phyloP scores from a whole-genome alignment of 371 early-diverging fungal genomes.

The Lichtheimia hyalospora region DNA sequence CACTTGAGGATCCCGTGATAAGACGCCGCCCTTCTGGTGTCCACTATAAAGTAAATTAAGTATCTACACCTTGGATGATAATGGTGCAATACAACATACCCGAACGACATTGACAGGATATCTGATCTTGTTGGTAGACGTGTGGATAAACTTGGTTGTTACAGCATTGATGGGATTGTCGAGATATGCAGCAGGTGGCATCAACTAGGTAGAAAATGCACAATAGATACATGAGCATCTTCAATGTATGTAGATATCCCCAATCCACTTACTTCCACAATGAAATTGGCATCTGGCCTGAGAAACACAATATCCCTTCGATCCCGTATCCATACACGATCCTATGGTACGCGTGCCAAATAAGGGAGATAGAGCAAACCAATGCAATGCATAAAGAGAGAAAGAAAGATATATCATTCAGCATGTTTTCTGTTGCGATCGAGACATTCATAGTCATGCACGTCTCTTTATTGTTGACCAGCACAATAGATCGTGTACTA shows the following conservation, averaged over 20 bases:
- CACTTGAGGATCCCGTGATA: conserved; percentile 96
- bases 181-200: conserved; percentile 79
- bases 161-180: conserved; percentile 82
- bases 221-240: background rate
- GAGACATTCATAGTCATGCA: background rate
- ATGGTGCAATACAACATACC: conserved; percentile 46
- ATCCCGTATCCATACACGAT: conserved; percentile 63
- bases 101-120: conserved; percentile 95
- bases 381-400: background rate
- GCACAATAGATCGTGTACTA: background rate
- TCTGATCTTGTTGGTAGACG: conserved; percentile 96
- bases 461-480: background rate
- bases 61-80: background rate
- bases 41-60: conserved; percentile 65
- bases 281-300: conserved; percentile 87
- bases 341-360: conserved; percentile 30
- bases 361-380: no score
- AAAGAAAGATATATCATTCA: background rate
- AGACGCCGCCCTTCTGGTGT: conserved; percentile 98
- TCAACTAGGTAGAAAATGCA: conserved; percentile 41
- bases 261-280: conserved; percentile 70
- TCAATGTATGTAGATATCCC: background rate
- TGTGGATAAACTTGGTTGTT: conserved; percentile 94
- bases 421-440: conserved; percentile 17
- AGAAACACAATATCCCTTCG: conserved; percentile 63